These are phyloP conservation scores for Spirogloea muscicola DNA, from an alignment of 139 green algal genomes.

Conservation along the genomic window DNA sequence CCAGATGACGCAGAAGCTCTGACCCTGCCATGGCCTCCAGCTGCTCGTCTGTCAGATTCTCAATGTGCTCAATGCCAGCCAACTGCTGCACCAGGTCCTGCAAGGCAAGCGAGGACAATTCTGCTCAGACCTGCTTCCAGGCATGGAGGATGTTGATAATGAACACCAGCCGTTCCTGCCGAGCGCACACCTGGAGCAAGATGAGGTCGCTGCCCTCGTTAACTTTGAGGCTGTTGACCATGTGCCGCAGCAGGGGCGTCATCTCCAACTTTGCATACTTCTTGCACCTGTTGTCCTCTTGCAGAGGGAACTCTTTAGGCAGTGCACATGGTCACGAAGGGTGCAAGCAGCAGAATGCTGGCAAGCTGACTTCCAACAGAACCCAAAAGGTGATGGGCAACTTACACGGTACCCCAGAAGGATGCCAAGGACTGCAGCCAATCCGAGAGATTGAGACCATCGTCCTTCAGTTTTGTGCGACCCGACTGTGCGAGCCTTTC, in stretches of 20 bases:
- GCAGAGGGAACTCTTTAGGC: background rate
- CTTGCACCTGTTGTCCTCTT: slow-evolving; percentile 30
- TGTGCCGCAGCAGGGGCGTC: slow-evolving; percentile 54
- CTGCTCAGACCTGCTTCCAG: no score
- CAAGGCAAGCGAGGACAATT: slow-evolving; percentile 2
- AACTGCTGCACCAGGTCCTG: slow-evolving; percentile 57
- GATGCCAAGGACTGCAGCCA: slow-evolving; percentile 69
- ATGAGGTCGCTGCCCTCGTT: slow-evolving; percentile 68
- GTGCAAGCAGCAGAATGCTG: background rate
- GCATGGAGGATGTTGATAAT: no score
- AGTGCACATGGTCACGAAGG: background rate
- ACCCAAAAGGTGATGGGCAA: background rate
- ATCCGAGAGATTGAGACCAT: slow-evolving; percentile 73
- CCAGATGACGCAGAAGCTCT: slow-evolving; percentile 50
- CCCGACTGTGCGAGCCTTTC: slow-evolving; percentile 42
- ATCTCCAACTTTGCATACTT: slow-evolving; percentile 50
- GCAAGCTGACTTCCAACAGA: no score
- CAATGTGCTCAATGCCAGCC: slow-evolving; percentile 55
- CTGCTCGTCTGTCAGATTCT: slow-evolving; percentile 60
- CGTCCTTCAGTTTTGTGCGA: slow-evolving; percentile 64
- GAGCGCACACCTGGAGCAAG: slow-evolving; percentile 65
- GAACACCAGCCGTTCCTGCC: background rate
- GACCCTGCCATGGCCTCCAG: slow-evolving; percentile 60
- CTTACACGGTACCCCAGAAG: slow-evolving; percentile 61
- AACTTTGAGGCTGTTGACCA: slow-evolving; percentile 68